Evolutionary conservation across 306 rosid species (phyloP).

Genomic region (Biancaea sappan): DNA sequence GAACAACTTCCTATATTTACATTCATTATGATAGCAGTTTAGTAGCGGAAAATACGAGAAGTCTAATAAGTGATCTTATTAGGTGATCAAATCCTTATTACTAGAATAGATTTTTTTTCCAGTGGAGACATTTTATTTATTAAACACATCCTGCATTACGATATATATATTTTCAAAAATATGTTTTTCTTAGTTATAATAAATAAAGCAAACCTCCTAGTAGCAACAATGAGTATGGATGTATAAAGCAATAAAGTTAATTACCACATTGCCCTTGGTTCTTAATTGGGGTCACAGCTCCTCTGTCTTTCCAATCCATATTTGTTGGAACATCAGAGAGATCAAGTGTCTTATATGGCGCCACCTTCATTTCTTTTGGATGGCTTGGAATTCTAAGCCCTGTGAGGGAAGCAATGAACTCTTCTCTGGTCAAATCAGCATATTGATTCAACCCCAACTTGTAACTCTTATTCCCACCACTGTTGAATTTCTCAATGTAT

Average conservation of each 20-base stretch:
- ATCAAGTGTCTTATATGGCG: neutral
- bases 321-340: slow-evolving; percentile 12
- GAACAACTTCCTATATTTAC: slow-evolving; percentile 32
- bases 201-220: too few relatives aligned
- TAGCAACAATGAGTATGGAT: too few relatives aligned
- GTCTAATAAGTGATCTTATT: too few relatives aligned
- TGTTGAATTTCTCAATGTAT: slow-evolving; percentile 43
- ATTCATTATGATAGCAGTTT: too few relatives aligned
- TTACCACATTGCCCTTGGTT: slow-evolving; percentile 43
- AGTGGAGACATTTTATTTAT: too few relatives aligned
- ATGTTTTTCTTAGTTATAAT: too few relatives aligned
- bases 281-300: slow-evolving; percentile 45
- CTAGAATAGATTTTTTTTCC: too few relatives aligned
- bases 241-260: neutral
- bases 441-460: slow-evolving; percentile 38
- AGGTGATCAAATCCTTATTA: too few relatives aligned
- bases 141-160: too few relatives aligned
- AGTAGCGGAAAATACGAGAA: too few relatives aligned
- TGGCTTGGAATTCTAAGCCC: slow-evolving; percentile 18
- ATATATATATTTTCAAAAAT: too few relatives aligned
- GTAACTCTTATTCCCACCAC: slow-evolving; percentile 38
- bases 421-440: slow-evolving; percentile 48
- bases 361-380: neutral
- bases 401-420: slow-evolving; percentile 39
- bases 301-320: slow-evolving; percentile 42